Evolutionary conservation across 495 filamentous ascomycete species (phyloP).

Genomic region (Cryomyces antarcticus): DNA sequence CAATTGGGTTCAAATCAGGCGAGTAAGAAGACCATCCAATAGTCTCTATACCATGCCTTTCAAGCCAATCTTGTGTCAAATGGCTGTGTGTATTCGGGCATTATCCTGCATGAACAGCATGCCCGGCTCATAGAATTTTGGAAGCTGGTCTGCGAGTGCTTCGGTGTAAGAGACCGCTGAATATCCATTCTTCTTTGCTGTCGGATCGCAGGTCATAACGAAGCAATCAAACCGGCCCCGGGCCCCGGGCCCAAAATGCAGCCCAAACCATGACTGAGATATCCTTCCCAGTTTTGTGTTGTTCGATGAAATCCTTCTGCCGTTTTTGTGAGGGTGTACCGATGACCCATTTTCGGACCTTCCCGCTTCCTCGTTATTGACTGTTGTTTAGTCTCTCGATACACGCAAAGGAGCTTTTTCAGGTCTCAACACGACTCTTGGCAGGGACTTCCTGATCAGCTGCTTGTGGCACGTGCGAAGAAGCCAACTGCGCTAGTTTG

Average conservation of each 20-base stretch:
- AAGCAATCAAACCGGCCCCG: slow-evolving; percentile 1
- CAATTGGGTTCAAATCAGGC: slow-evolving; percentile 7
- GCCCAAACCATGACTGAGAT: slow-evolving; percentile 2
- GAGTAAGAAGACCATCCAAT: slow-evolving; percentile 6
- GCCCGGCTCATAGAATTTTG: not conserved
- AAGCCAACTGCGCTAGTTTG: not conserved
- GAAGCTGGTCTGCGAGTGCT: not conserved
- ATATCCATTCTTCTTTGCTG: not conserved
- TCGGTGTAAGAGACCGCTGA: not conserved
- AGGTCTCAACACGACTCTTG: no score
- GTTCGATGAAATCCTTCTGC: not conserved
- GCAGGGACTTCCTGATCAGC: no score
- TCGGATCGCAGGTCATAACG: slow-evolving; percentile 1
- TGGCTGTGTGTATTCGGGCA: slow-evolving; percentile 1
- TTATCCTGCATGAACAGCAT: slow-evolving; percentile 3
- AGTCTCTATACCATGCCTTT: not conserved
- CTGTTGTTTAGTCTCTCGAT: no score
- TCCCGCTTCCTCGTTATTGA: not conserved
- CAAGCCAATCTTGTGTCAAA: not conserved
- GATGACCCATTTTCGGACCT: not conserved
- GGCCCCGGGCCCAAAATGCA: not conserved
- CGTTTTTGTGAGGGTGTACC: not conserved
- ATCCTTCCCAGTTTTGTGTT: not conserved
- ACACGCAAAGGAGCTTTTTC: no score
- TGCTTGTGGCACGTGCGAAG: no score